Conservation (phyloP, 768 basidiomycete species). For the Hysterangium stoloniferum region DNA sequence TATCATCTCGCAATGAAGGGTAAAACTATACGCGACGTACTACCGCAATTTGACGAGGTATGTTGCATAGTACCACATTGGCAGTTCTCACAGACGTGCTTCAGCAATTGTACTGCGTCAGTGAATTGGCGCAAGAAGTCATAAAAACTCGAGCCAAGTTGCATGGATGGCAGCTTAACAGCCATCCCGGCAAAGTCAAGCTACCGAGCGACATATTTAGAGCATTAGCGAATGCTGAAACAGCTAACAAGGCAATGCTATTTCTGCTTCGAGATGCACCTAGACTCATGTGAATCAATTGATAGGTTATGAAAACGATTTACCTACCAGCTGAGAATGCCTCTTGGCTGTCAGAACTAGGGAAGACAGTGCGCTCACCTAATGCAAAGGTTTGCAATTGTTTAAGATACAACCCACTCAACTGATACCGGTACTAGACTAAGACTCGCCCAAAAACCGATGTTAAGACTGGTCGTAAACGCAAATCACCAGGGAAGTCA, state of each 20-base stretch:
- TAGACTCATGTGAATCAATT: background rate
- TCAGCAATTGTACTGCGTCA: slow-evolving; percentile 80
- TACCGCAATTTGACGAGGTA: slow-evolving; percentile 64
- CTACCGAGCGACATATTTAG: slow-evolving; percentile 80
- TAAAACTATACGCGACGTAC: slow-evolving; percentile 81
- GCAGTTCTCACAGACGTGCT: background rate
- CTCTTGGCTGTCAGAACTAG: slow-evolving; percentile 46
- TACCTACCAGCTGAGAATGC: slow-evolving; percentile 59
- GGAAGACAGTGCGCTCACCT: slow-evolving; percentile 14
- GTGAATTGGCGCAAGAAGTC: slow-evolving; percentile 84
- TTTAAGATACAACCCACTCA: too few species aligned
- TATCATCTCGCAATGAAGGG: slow-evolving; percentile 74
- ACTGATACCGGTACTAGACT: too few species aligned
- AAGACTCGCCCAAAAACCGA: background rate
- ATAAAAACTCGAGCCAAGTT: slow-evolving; percentile 54
- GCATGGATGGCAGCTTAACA: slow-evolving; percentile 68
- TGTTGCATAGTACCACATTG: background rate
- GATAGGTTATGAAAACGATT: slow-evolving; percentile 57
- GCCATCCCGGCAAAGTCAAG: slow-evolving; percentile 73
- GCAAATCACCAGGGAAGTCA: slow-evolving; percentile 9
- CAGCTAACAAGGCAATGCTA: slow-evolving; percentile 47
- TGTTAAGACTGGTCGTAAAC: background rate
- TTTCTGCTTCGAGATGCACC: background rate
- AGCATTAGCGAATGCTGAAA: slow-evolving; percentile 56
- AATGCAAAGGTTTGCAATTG: slow-evolving; percentile 2